Evolutionary conservation across 2,329 filamentous ascomycete species (phyloP), one percentile per base, ranked within the genome.

Genomic region (Neopestalotiopsis clavispora): DNA sequence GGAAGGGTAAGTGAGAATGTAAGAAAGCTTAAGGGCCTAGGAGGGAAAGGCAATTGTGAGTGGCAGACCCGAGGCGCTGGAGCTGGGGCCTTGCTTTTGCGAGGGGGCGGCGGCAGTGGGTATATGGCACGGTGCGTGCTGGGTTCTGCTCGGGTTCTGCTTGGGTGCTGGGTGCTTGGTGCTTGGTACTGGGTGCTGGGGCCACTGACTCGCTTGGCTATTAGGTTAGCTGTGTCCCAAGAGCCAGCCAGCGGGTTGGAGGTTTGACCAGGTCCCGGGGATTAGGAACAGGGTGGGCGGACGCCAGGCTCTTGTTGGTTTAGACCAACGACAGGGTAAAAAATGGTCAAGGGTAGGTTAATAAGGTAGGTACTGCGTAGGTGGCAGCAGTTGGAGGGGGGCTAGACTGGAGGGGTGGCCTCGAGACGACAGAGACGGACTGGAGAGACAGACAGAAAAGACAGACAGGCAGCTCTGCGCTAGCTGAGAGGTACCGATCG

Each of bases 31-130:
- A 59, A 59, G 57, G 57, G n/a, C 7, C 57, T 28, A 38, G 40
- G 40, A 38, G n/a, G 23, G 20, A 52, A 49, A 23, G 30, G 28
- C 59, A 61, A 34, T 61, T 61, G 59, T 64, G 61, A 64, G 9
- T 45, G 61, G 61, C 38, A 64, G 61, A 64, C 42, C 61, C 61
- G 42, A 64, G 42, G 61, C 40, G 61, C 61, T 30, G 61, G 61
- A 61, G 32, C 30, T 40, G 28, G 59, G 45, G 32, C n/a, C 34
- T 61, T 61, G 59, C 59, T 61, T 79, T 73, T 62, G 23, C 45
- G 45, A 52, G 45, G 78, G 78, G 77, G 14, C 23, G 23, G 86
- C 84, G 85, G 81, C 84, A 71, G 84, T 87, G 62, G 82, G 85
- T 57, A 78, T 78, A 28, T 28, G 23, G 23, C 23, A 28, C 23